Base-by-base conservation (phyloP, 345 rosid species). In the Salix caprea region DNA sequence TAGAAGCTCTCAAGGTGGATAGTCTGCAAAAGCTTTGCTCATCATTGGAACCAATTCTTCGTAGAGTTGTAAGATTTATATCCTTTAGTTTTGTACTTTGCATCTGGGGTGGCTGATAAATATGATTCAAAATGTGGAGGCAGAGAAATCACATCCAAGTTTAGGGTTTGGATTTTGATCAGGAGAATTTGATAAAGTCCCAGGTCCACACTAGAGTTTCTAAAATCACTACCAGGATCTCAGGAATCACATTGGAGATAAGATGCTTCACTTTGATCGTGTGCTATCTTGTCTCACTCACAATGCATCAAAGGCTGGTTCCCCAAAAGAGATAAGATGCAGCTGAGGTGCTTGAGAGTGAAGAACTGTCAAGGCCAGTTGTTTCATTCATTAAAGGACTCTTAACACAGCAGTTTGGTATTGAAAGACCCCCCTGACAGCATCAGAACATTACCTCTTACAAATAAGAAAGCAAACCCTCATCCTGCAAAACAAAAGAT, bases 1-100 rank as follows among this genome's bases (percentile, higher is more conserved):
- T 96, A 7, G 99, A 96, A 85, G 99, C 99, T 85, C 87, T 96
- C 73, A 96, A 93, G 90, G 88, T 93, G 79, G 98, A 93, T 77
- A 93, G 97, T 84, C 82, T 96, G 78, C 99, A 96, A 88, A 96
- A 89, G 91, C 89, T 96, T 74, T 96, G 96, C 87, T 96, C 99
- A 11, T 96, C 99, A 72, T 77, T 96, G 87, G 99, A 96, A 80
- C 99, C 99, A 42, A 86, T 96, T 71, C 97, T 96, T 71, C 99
- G 99, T 66, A 87, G 97, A 87, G 99, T 96, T 78, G 99, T 96
- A 96, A 90, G 94, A 42, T 71, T 75, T 78, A 32, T 50, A 60
- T 54, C 34, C 12, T 18, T 56, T 70, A 62, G 12, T 34, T 65
- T 14, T 68, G 15, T 50, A 7, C 69, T 19, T 39, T 21, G 15